A percentile compares a stretch with the other conserved stretches of the same genome.
Evolutionary conservation across 2,329 filamentous ascomycete species (phyloP).

Genomic region (Alternaria sp.): DNA sequence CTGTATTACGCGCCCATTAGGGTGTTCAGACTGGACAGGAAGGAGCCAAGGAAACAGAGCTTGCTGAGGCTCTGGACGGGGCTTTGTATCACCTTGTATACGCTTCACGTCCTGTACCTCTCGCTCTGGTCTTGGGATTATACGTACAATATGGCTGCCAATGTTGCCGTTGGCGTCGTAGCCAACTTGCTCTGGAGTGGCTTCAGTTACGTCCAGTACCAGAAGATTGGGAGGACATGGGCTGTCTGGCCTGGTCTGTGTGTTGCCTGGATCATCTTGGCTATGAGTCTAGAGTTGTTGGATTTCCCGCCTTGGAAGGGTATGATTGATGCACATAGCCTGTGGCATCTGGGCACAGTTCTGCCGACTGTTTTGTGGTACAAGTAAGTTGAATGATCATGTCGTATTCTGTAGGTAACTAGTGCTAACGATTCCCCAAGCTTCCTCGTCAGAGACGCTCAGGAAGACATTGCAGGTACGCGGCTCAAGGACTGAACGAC

Average conservation of each 20-base stretch:
- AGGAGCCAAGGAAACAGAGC: conserved; percentile 57
- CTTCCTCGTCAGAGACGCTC: conserved; percentile 85
- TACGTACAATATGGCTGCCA: conserved; percentile 97
- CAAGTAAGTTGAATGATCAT: conserved; percentile 69
- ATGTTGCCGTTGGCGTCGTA: conserved; percentile 80
- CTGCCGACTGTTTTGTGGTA: conserved; percentile 90
- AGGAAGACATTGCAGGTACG: conserved; percentile 78
- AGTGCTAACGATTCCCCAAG: conserved; percentile 56
- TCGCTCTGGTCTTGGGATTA: conserved; percentile 92
- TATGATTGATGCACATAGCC: conserved; percentile 87
- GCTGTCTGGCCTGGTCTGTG: conserved; percentile 88
- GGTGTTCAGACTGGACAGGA: conserved; percentile 80
- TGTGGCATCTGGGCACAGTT: conserved; percentile 97
- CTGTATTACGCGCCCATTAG: conserved; percentile 85
- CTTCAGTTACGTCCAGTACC: conserved; percentile 80
- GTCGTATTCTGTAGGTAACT: neutral
- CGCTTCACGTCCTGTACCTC: conserved; percentile 81
- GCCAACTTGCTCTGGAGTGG: conserved; percentile 86
- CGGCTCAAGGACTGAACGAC: conserved; percentile 71
- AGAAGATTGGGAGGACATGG: conserved; percentile 76
- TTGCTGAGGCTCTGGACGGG: conserved; percentile 78
- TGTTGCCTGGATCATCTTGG: conserved; percentile 88
- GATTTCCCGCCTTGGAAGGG: conserved; percentile 89
- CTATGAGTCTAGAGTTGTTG: conserved; percentile 94
- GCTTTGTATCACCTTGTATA: conserved; percentile 75